phyloP scores from a whole-genome alignment of 2,329 filamentous ascomycete species.

The Fusarium pseudocircinatum region DNA sequence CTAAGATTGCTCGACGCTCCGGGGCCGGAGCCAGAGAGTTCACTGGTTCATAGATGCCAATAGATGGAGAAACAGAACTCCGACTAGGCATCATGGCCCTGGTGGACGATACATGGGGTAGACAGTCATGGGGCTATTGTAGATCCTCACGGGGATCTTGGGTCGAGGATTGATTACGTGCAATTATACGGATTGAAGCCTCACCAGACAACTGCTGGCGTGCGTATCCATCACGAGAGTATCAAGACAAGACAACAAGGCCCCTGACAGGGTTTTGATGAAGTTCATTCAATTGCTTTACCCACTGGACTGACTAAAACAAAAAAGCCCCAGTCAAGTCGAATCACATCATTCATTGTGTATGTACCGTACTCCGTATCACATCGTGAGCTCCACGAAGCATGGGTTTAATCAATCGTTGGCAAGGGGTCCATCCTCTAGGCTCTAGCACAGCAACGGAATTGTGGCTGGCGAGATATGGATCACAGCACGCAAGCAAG shows the following conservation, averaged over 20 bases:
- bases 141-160: slow-evolving; percentile 17
- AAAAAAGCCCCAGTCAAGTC: slow-evolving; percentile 21
- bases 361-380: background rate
- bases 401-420: slow-evolving; percentile 27
- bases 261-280: slow-evolving; percentile 9
- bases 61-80: slow-evolving; percentile 13
- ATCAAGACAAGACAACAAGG: background rate
- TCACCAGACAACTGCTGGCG: background rate
- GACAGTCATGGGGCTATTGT: slow-evolving; percentile 15
- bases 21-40: slow-evolving; percentile 3
- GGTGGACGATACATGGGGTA: background rate
- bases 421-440: slow-evolving; percentile 19
- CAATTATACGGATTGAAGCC: slow-evolving; percentile 10
- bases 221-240: background rate
- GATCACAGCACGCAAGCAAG: slow-evolving; percentile 21
- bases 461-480: slow-evolving; percentile 40
- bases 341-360: slow-evolving; percentile 18
- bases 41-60: slow-evolving; percentile 1
- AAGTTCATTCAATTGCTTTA: slow-evolving; percentile 7
- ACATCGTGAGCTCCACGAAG: slow-evolving; percentile 12
- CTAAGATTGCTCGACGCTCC: slow-evolving; percentile 11
- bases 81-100: background rate
- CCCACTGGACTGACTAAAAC: slow-evolving; percentile 19
- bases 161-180: slow-evolving; percentile 2
- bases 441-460: slow-evolving; percentile 24